These are phyloP conservation scores for Pulveroboletus sp. DNA, from an alignment of 768 basidiomycete species.

Conservation along the genomic window DNA sequence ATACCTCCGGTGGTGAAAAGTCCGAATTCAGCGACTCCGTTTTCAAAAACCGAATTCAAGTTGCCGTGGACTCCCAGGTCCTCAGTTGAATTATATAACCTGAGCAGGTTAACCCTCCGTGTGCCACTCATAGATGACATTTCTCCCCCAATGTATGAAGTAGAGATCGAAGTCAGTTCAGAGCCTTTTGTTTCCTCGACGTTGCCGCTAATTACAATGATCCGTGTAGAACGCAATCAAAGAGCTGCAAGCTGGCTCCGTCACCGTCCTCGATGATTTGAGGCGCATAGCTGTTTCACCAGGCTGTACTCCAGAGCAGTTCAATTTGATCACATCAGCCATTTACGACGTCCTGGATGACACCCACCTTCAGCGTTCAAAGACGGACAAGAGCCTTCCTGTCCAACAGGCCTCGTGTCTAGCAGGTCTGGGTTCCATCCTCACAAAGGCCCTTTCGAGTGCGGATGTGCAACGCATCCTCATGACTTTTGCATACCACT, in stretches of 20 bases:
- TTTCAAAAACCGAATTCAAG: no score
- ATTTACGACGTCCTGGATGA: conserved; percentile 20
- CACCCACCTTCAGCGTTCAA: conserved; percentile 15
- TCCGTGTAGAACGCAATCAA: conserved; percentile 16
- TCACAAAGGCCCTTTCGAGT: conserved; percentile 3
- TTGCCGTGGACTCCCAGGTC: no score
- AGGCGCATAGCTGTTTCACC: conserved; percentile 18
- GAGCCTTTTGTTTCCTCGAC: not conserved
- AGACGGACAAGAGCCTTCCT: conserved; percentile 10
- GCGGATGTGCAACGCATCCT: conserved; percentile 1
- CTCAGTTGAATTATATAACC: no score
- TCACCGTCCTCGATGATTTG: conserved; percentile 14
- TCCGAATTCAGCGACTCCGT: no score
- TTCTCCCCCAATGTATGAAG: conserved; percentile 14
- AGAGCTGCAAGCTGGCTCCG: conserved; percentile 23
- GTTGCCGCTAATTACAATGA: not conserved
- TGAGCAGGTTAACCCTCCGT: no score
- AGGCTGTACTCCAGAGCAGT: conserved; percentile 18
- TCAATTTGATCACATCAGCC: conserved; percentile 14
- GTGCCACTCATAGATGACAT: not conserved
- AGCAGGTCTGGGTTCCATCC: conserved; percentile 12
- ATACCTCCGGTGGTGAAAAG: no score
- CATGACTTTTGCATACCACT: conserved; percentile 12
- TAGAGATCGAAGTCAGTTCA: conserved; percentile 17
- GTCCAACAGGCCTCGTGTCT: conserved; percentile 21